A percentile compares a stretch with the other conserved stretches of the same genome.
These are phyloP conservation scores for Zygosaccharomyces gambellarensis DNA, from an alignment of 805 yeast species.

Conservation along the genomic window DNA sequence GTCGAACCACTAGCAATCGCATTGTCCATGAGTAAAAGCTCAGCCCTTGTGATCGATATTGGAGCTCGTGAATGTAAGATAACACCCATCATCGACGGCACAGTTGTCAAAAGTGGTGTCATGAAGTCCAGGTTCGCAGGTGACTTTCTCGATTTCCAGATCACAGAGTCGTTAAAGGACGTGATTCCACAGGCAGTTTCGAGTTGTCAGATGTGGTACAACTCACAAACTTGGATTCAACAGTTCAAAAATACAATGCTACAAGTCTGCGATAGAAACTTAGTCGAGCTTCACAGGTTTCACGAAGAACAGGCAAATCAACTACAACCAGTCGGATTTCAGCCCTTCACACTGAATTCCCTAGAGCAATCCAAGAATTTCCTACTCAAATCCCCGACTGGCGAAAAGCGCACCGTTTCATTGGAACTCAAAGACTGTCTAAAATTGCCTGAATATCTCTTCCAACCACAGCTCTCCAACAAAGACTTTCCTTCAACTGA, in stretches of 20 bases:
- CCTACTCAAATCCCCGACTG: slow-evolving; percentile 11
- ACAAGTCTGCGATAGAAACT: slow-evolving; percentile 27
- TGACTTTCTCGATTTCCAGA: slow-evolving; percentile 68
- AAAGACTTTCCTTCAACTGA: slow-evolving; percentile 19
- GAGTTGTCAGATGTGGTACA: slow-evolving; percentile 24
- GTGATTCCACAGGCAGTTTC: not conserved
- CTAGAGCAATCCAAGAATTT: slow-evolving; percentile 21
- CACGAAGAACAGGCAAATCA: slow-evolving; percentile 25
- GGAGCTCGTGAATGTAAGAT: slow-evolving; percentile 68
- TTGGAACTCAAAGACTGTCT: slow-evolving; percentile 27
- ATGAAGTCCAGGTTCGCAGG: slow-evolving; percentile 76
- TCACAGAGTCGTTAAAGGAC: slow-evolving; percentile 20
- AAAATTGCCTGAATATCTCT: slow-evolving; percentile 26
- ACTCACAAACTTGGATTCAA: slow-evolving; percentile 29
- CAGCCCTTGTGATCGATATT: slow-evolving; percentile 74
- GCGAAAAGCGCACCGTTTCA: slow-evolving; percentile 18
- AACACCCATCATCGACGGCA: slow-evolving; percentile 75
- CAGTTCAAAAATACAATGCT: slow-evolving; percentile 31
- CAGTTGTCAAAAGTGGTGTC: slow-evolving; percentile 59
- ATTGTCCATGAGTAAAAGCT: slow-evolving; percentile 71
- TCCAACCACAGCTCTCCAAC: slow-evolving; percentile 25
- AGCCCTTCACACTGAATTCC: slow-evolving; percentile 17
- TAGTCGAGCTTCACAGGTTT: slow-evolving; percentile 23
- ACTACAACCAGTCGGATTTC: slow-evolving; percentile 19
- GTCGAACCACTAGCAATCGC: slow-evolving; percentile 74